Evolutionary conservation across 2,329 filamentous ascomycete species (phyloP), one percentile per base, ranked within the genome.

Genomic region (Microascus cirrosus): DNA sequence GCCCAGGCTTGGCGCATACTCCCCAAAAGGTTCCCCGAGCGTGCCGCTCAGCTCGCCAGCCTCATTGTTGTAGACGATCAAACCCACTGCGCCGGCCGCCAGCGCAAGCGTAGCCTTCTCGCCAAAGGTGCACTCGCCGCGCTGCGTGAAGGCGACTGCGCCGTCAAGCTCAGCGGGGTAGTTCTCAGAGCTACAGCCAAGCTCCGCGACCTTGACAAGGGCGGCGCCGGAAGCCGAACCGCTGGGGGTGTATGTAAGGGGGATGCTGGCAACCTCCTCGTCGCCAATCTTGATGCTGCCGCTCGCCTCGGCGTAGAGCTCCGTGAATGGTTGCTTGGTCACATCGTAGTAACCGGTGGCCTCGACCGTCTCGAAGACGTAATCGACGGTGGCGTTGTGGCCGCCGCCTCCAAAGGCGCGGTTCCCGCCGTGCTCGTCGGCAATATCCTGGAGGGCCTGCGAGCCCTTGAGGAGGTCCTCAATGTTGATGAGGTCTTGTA

Each of bases 21-120:
- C 65, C 36, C 63, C 65, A 52, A 73, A 73, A 0, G 75, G 72
- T 7, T 67, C 69, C 54, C 81, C 82, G 1, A 87, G 72, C 1
- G 82, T 86, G 34, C 81, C 84, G 7, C 76, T 66, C 1, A 74
- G 58, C 2, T 67, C 59, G 2, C 81, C 83, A 0, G 74, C 68
- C 3, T 71, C 76, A 60, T 86, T 86, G 73, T 87, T 86, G 70
- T 85, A 86, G 60, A 87, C 73, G 57, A 87, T 65, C 1, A 76
- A 77, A 1, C 72, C 85, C 0, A 68, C 66, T 1, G 85, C 85
- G 20, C 83, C 81, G 1, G 83, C 82, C 0, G 68, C 65, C 59
- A 77, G 79, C 25, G 83, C 84, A 20, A 77, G 70, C 42, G 74
- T 68, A 7, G 81, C 75, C 72, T 88, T 87, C 24, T 74, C 64